These are phyloP conservation scores for barrel medic (Medicago truncatula) DNA, from an alignment of 306 rosid genomes.

Conservation along the genomic window MtrunA17r5.0-ANR NC_053048.1:38547001-38547500, in stretches of 20 bases:
- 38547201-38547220: not conserved
- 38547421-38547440: conserved; percentile 58
- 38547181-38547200: conserved; percentile 1
- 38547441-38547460: conserved; percentile 90
- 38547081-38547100: not conserved
- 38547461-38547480: conserved; percentile 91
- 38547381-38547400: not conserved
- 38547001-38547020: not conserved
- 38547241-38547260: not conserved
- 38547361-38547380: conserved; percentile 7
- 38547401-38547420: conserved; percentile 25
- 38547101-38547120: conserved; percentile 9
- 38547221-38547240: not conserved
- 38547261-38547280: conserved; percentile 7
- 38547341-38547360: conserved; percentile 11
- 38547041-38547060: not conserved
- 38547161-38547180: not conserved
- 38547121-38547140: not conserved
- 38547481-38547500: conserved; percentile 85
- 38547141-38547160: conserved; percentile 5
- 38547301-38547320: conserved; percentile 11
- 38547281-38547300: conserved; percentile 3
- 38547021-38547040: not conserved
- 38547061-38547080: conserved; percentile 3
- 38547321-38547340: conserved; percentile 3